A percentile compares a stretch with the other conserved stretches of the same genome.
phyloP scores from a whole-genome alignment of 2,329 filamentous ascomycete species.

The Escovopsis weberi region DNA sequence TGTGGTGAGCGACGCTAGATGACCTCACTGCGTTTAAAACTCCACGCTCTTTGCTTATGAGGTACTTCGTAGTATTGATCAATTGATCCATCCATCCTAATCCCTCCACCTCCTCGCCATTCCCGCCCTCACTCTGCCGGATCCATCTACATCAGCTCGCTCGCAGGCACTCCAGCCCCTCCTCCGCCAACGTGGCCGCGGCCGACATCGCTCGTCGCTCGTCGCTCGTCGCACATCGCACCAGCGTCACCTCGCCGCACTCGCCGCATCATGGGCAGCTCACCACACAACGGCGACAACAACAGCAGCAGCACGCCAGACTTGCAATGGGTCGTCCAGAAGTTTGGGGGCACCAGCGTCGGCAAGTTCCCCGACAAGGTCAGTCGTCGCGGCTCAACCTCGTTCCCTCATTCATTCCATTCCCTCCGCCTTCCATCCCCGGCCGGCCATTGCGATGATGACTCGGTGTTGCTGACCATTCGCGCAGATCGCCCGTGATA shows the following conservation, averaged over 20 bases:
- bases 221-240: not conserved
- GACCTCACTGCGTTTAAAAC: too few species aligned
- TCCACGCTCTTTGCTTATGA: too few species aligned
- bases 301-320: constrained; percentile 20
- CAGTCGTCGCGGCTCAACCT: constrained; percentile 9
- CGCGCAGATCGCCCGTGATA: constrained; percentile 26
- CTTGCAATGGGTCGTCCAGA: constrained; percentile 72
- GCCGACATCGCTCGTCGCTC: too few species aligned
- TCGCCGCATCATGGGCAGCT: constrained; percentile 16
- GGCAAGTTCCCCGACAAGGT: constrained; percentile 77
- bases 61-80: too few species aligned
- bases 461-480: constrained; percentile 1
- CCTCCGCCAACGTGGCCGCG: not conserved
- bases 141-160: too few species aligned
- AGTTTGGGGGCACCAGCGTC: constrained; percentile 90
- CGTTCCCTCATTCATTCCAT: not conserved
- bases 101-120: too few species aligned
- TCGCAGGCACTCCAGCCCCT: not conserved
- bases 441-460: not conserved
- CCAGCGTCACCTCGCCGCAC: too few species aligned
- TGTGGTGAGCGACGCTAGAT: too few species aligned
- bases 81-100: too few species aligned
- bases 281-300: constrained; percentile 15
- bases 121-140: too few species aligned
- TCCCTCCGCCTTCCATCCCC: too few species aligned